Evolutionary conservation across 345 rosid species (phyloP).

Genomic region (Passiflora organensis): DNA sequence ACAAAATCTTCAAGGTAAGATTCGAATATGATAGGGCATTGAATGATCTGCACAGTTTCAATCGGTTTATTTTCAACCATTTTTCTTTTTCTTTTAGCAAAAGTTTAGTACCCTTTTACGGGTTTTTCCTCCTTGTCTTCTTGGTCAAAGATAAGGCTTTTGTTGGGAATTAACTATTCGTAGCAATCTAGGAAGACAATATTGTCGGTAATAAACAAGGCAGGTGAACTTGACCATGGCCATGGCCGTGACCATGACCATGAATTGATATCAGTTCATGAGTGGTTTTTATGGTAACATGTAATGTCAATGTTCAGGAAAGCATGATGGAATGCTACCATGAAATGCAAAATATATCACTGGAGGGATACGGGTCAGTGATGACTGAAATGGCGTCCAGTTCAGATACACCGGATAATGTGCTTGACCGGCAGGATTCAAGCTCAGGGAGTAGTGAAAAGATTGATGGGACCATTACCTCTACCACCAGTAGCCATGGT

Average conservation of each 20-base stretch:
- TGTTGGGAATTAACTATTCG: too few relatives aligned
- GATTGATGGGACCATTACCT: slow-evolving; percentile 21
- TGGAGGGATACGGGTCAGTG: slow-evolving; percentile 32
- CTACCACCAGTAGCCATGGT: slow-evolving; percentile 1
- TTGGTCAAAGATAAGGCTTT: too few relatives aligned
- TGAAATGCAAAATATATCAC: slow-evolving; percentile 33
- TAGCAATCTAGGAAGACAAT: too few relatives aligned
- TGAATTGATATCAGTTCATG: too few relatives aligned
- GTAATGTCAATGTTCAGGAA: slow-evolving; percentile 30
- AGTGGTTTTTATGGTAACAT: background rate
- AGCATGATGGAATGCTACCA: slow-evolving; percentile 42
- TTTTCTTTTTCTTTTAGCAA: too few relatives aligned
- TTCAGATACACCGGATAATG: slow-evolving; percentile 44
- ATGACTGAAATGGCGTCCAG: slow-evolving; percentile 29
- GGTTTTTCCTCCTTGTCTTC: too few relatives aligned
- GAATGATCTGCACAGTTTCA: background rate
- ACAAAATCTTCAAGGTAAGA: background rate
- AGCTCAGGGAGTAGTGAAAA: slow-evolving; percentile 44
- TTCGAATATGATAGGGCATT: background rate
- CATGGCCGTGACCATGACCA: too few relatives aligned
- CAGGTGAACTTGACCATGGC: too few relatives aligned
- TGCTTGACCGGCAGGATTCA: slow-evolving; percentile 50
- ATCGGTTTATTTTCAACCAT: too few relatives aligned
- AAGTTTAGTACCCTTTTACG: too few relatives aligned
- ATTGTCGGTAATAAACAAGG: too few relatives aligned